Evolutionary conservation across 2,329 filamentous ascomycete genomes (phyloP).

Genomic region (Raffaelea arxii): DNA sequence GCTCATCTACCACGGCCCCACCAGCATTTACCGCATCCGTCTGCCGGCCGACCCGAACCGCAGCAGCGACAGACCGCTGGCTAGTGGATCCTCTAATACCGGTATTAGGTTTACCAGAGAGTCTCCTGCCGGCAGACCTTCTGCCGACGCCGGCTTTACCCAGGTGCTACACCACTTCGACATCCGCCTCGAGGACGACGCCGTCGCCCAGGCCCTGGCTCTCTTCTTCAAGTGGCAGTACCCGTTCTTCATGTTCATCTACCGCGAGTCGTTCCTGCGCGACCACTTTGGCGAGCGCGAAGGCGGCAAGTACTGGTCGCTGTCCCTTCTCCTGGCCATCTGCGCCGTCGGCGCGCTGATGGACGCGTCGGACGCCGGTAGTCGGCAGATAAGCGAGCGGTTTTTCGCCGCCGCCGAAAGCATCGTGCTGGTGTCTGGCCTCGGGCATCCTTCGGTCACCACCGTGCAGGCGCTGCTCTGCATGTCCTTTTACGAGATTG

Average conservation of each 20-base stretch:
- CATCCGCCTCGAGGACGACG: background rate
- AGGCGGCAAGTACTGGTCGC: conserved; percentile 1
- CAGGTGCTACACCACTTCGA: background rate
- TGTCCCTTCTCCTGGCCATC: background rate
- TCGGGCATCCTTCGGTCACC: background rate
- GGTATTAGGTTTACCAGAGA: background rate
- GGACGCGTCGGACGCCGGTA: background rate
- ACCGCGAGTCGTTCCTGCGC: background rate
- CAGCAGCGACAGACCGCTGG: background rate
- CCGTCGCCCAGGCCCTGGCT: background rate
- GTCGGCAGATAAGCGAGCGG: too few relatives aligned
- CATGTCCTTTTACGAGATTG: conserved; percentile 1
- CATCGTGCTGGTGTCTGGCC: background rate
- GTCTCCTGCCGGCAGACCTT: background rate
- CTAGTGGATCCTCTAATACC: too few relatives aligned
- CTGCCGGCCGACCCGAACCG: background rate
- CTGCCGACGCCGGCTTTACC: background rate
- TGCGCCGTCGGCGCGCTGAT: background rate
- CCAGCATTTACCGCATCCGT: background rate
- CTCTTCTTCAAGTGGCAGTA: background rate
- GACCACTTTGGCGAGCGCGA: conserved; percentile 1
- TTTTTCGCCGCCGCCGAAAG: background rate
- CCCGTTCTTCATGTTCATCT: conserved; percentile 1
- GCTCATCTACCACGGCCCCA: conserved; percentile 1
- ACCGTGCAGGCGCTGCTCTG: conserved; percentile 1